Percentiles rank a stretch among this genome's conserved stretches.
These are phyloP conservation scores for Paraphoma sp. DNA, from an alignment of 2,329 filamentous ascomycete species.

Conservation along the genomic window DNA sequence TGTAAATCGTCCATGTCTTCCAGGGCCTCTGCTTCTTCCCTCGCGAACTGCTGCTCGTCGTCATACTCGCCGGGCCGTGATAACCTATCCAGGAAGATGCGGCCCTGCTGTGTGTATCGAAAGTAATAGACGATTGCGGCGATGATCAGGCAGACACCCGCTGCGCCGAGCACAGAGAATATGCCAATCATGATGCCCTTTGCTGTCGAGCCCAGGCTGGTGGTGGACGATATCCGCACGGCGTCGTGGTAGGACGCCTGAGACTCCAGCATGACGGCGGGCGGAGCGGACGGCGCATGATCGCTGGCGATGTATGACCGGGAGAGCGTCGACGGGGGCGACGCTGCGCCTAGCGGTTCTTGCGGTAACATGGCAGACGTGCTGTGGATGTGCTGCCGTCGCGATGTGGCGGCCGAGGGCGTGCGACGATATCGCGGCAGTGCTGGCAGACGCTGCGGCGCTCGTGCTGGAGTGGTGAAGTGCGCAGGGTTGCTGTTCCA, in stretches of 20 bases:
- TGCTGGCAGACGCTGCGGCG: slow-evolving; percentile 30
- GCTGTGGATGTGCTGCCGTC: slow-evolving; percentile 7
- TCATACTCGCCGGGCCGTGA: slow-evolving; percentile 95
- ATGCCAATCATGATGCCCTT: slow-evolving; percentile 93
- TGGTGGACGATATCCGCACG: slow-evolving; percentile 32
- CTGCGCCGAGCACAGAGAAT: slow-evolving; percentile 91
- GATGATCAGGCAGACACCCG: slow-evolving; percentile 80
- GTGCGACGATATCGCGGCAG: slow-evolving; percentile 10
- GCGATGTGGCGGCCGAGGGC: slow-evolving; percentile 5
- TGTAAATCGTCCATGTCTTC: slow-evolving; percentile 95
- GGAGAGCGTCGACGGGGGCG: slow-evolving; percentile 43
- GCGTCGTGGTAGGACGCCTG: slow-evolving; percentile 26
- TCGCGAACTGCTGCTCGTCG: slow-evolving; percentile 92
- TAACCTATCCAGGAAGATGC: slow-evolving; percentile 92
- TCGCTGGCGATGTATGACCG: slow-evolving; percentile 30
- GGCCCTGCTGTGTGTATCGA: slow-evolving; percentile 83
- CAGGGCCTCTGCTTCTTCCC: slow-evolving; percentile 93
- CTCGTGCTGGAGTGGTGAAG: slow-evolving; percentile 24
- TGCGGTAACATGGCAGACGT: slow-evolving; percentile 41
- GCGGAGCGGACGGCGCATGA: slow-evolving; percentile 32
- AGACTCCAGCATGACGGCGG: slow-evolving; percentile 27
- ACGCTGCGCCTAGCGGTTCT: slow-evolving; percentile 30
- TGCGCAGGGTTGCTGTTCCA: slow-evolving; percentile 12
- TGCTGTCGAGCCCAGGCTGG: slow-evolving; percentile 60
- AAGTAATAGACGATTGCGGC: slow-evolving; percentile 91